Evolutionary conservation across 2,329 filamentous ascomycete species (phyloP), one percentile per base, ranked within the genome.

Genomic region (Pseudohalonectria lignicola): DNA sequence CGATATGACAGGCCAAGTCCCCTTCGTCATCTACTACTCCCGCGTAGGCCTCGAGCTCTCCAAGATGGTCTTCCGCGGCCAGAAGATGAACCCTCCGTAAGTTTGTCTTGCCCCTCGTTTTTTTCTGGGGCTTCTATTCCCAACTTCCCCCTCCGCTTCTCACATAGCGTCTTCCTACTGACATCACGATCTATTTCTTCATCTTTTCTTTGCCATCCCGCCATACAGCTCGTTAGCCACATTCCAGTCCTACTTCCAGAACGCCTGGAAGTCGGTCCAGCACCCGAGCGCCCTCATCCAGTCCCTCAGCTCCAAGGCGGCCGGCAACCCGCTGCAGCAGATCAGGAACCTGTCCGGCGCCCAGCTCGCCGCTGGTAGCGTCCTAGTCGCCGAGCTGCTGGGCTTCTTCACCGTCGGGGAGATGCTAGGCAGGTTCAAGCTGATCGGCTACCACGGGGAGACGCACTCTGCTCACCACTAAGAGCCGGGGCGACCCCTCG

Each of bases 321-420:
- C 8, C 23, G 8, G 12, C 28, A 25, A 31, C 36, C 28, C 36
- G 10, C 33, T 59, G 37, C 53, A 64, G 52, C 60, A 60, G 48
- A 56, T 84, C 54, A 78, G 84, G 57, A 83, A 78, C 66, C 53
- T 92, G 53, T 82, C 76, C 61, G 69, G 65, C 48, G 71, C 77
- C 50, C 81, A 94, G 62, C 59, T 90, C 50, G 73, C 74, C 39
- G 64, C 82, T 39, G 82, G 74, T 43, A 85, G 83, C 51, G 83
- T 98, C 43, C 68, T 95, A 45, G 64, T 72, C 34, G 88, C 88
- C 40, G 90, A 98, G 68, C 74, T 86, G 36, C 66, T 98, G 49
- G 92, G 92, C 44, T 98, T 98, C 76, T 98, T 96, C 75, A 93
- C 88, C 44, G 77, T 96, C 39, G 92, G 92, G 48, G 88, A 96